phyloP scores from a whole-genome alignment of 495 filamentous ascomycete genomes.

The Aspergillus affinis region DNA sequence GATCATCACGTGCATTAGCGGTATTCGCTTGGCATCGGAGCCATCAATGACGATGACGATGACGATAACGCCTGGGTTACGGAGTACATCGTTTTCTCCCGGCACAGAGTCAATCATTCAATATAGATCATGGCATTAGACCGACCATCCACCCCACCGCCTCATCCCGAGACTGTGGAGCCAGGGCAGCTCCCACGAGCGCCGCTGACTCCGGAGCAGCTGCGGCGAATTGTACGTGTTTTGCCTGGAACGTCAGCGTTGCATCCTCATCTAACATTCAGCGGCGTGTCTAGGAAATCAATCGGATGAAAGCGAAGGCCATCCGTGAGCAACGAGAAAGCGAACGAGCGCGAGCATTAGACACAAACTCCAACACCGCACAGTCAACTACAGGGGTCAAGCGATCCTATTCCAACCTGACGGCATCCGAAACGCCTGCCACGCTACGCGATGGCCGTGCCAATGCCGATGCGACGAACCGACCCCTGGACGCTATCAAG shows the following conservation, averaged over 20 bases:
- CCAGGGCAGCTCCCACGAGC: conserved; percentile 45
- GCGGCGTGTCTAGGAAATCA: conserved; percentile 66
- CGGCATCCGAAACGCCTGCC: conserved; percentile 54
- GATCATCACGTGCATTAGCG: too few species aligned
- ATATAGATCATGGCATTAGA: too few species aligned
- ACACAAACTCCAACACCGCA: conserved; percentile 16
- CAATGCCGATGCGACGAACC: conserved; percentile 50
- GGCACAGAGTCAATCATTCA: too few species aligned
- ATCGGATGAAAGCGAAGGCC: conserved; percentile 88
- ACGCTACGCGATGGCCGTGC: conserved; percentile 66
- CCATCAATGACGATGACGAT: too few species aligned
- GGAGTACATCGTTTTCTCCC: too few species aligned
- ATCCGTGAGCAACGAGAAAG: conserved; percentile 69
- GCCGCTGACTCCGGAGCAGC: conserved; percentile 72
- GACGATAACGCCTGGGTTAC: too few species aligned
- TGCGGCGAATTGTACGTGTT: conserved; percentile 63
- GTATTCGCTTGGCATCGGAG: too few species aligned
- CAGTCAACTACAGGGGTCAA: conserved; percentile 51
- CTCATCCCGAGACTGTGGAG: too few species aligned
- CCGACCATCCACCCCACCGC: too few species aligned
- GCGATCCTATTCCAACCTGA: conserved; percentile 62
- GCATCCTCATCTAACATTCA: conserved; percentile 10
- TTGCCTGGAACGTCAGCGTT: neutral
- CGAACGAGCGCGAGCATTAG: conserved; percentile 39
- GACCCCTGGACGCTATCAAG: conserved; percentile 58